Conservation (phyloP, 163 green algal genomes). For the Scenedesmus sp. region DNA sequence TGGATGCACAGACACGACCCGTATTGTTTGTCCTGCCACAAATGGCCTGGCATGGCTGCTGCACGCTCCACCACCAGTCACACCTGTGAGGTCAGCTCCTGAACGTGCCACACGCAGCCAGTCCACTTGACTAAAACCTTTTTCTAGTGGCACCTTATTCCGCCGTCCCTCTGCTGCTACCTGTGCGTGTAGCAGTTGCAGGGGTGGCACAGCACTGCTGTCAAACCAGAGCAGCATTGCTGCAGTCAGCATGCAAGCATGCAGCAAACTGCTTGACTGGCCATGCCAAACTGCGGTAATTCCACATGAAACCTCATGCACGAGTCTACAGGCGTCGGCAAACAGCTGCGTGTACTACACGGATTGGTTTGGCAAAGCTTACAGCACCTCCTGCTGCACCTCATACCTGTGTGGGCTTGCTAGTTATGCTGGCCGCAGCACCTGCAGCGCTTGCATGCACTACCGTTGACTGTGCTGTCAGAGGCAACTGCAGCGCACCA, state of each 20-base stretch:
- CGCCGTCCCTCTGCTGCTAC: conserved; percentile 44
- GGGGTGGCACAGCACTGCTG: neutral
- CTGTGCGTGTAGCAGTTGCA: conserved; percentile 1
- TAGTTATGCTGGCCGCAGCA: neutral
- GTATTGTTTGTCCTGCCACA: neutral
- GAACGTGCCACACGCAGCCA: conserved; percentile 81
- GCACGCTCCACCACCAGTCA: neutral
- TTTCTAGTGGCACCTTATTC: conserved; percentile 86
- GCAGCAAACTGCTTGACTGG: neutral
- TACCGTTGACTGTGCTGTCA: conserved; percentile 53
- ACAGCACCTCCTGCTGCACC: neutral
- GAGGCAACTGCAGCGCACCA: conserved; percentile 11
- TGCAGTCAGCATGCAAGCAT: neutral
- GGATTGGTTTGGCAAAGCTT: neutral
- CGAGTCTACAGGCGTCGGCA: neutral
- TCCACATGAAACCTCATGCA: neutral
- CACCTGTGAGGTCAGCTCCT: conserved; percentile 75
- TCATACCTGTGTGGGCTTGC: conserved; percentile 2
- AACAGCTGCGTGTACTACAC: neutral
- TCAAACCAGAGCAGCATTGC: neutral
- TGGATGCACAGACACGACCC: neutral
- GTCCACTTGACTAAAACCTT: conserved; percentile 92
- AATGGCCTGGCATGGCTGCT: neutral
- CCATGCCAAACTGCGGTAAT: neutral
- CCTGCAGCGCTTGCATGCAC: conserved; percentile 38